Evolutionary conservation across 2,329 filamentous ascomycete species (phyloP).

Genomic region (Calonectria hawksworthii): DNA sequence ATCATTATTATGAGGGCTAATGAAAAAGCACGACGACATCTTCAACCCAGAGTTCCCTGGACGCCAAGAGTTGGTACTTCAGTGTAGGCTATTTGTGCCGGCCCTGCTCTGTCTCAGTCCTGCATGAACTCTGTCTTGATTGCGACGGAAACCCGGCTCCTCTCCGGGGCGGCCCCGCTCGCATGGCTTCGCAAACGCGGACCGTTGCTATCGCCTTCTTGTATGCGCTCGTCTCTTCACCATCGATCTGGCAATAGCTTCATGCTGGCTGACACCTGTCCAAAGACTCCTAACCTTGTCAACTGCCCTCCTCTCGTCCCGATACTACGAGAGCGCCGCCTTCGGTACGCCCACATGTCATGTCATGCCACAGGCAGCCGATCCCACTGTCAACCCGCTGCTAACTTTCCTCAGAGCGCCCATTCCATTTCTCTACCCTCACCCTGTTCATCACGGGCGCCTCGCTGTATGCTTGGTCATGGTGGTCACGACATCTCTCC

Average conservation of each 20-base stretch:
- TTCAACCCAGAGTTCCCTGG: neutral
- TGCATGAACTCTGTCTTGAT: too few relatives aligned
- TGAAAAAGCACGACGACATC: neutral
- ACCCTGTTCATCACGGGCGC: neutral
- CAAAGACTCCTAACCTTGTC: neutral
- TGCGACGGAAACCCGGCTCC: too few relatives aligned
- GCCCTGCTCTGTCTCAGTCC: neutral
- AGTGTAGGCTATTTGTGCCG: neutral
- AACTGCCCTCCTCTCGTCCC: neutral
- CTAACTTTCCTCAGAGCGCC: neutral
- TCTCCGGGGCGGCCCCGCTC: neutral
- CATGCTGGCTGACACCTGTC: neutral
- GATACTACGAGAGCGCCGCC: neutral
- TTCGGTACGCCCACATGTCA: neutral
- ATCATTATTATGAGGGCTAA: neutral
- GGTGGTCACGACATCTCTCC: neutral
- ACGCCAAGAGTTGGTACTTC: neutral
- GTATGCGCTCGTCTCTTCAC: neutral
- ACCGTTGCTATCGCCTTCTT: neutral
- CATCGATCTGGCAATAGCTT: neutral
- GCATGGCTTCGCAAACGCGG: neutral
- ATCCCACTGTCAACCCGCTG: neutral
- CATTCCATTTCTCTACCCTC: neutral
- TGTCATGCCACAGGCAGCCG: too few relatives aligned
- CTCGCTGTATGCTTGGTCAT: neutral